Evolutionary conservation across 352 stramenopile genomes (phyloP), one percentile per base, ranked within the genome.

Genomic region (Phytophthora pinifolia): DNA sequence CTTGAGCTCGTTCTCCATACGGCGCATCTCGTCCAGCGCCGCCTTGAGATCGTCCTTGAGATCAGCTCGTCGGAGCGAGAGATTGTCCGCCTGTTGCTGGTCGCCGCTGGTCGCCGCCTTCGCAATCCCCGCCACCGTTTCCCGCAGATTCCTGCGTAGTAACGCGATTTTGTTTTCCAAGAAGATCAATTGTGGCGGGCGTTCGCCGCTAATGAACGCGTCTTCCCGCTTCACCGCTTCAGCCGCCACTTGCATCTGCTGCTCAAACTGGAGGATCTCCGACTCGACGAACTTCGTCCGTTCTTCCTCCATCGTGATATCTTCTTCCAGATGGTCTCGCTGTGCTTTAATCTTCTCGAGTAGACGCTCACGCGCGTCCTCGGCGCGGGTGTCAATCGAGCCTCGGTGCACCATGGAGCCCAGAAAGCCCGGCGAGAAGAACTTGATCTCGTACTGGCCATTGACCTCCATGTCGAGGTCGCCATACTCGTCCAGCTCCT

Each of bases 181-280:
- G 44, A 86, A 89, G 42, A 93, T 86, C 36, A 88, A 67, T 51
- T 91, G 80, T 14, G 83, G 83, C 4, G 80, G 77, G 49, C 83
- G 84, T 37, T 89, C 78, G 9, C 83, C 83, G 41, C 80, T 91
- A 59, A 93, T 88, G 43, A 93, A 74, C 20, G 84, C 80, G 55
- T 91, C 77, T 43, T 92, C 81, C 22, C 81, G 75, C 56, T 79
- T 86, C 5, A 80, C 84, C 0, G 79, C 76, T 25, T 76, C 74
- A 35, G 80, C 65, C 12, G 76, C 79, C 31, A 70, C 75, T n/a
- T 74, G 62, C 73, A 91, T 85, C 45, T 93, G 77, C 10, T 65
- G 72, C 36, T 72, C 67, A 41, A 91, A 85, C 52, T 87, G 76
- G 6, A 82, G 25, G 9, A 91, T 87, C 41, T 91, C 75, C 6